Evolutionary conservation across 352 stramenopile species (phyloP).

Genomic region (Globisporangium ultimum): DNA sequence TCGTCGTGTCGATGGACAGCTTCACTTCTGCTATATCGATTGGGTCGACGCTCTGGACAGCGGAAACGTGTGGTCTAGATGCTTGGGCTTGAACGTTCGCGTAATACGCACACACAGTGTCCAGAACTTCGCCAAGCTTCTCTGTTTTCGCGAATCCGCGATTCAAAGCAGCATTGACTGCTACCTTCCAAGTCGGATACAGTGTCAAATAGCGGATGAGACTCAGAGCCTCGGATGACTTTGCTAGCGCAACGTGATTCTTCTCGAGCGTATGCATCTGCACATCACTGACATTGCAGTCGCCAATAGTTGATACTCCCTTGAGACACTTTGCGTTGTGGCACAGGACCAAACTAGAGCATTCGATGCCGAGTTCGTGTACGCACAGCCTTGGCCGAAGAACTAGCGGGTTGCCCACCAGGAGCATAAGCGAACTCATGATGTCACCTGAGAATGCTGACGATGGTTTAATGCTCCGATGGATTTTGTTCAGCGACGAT

Average conservation of each 20-base stretch:
- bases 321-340: slow-evolving; percentile 68
- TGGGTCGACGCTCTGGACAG: slow-evolving; percentile 17
- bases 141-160: slow-evolving; percentile 50
- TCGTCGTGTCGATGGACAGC: slow-evolving; percentile 15
- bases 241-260: slow-evolving; percentile 47
- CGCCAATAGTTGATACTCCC: slow-evolving; percentile 27
- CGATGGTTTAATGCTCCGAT: slow-evolving; percentile 33
- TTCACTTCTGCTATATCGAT: slow-evolving; percentile 20
- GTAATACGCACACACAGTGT: slow-evolving; percentile 73
- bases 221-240: slow-evolving; percentile 56
- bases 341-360: slow-evolving; percentile 58
- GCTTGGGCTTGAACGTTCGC: slow-evolving; percentile 17
- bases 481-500: slow-evolving; percentile 64
- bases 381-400: slow-evolving; percentile 66
- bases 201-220: slow-evolving; percentile 76
- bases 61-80: background rate
- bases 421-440: slow-evolving; percentile 54
- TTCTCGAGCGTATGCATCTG: slow-evolving; percentile 16
- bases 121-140: slow-evolving; percentile 48
- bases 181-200: slow-evolving; percentile 75
- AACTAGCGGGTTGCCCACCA: slow-evolving; percentile 63
- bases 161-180: slow-evolving; percentile 61
- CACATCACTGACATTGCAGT: slow-evolving; percentile 14
- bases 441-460: slow-evolving; percentile 28
- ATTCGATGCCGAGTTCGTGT: slow-evolving; percentile 80